Evolutionary conservation across 768 basidiomycete genomes (phyloP).

Genomic region (Lentinula edodes): DNA sequence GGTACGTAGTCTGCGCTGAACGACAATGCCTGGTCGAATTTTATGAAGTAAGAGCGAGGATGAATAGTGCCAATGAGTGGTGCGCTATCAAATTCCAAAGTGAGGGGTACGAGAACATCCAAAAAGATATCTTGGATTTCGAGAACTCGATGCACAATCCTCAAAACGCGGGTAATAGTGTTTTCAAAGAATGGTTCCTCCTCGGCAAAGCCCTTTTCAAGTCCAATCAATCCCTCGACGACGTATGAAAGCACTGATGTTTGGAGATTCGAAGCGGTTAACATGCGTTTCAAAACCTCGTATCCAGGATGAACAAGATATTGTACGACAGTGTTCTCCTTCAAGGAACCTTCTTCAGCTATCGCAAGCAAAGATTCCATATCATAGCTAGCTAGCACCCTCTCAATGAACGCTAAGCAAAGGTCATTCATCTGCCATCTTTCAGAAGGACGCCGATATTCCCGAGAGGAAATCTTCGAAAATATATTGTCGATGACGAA

Average conservation of each 20-base stretch:
- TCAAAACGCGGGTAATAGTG: slow-evolving; percentile 74
- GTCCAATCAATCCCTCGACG: slow-evolving; percentile 72
- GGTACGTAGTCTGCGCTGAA: slow-evolving; percentile 70
- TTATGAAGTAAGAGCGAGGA: slow-evolving; percentile 63
- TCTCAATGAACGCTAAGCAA: slow-evolving; percentile 81
- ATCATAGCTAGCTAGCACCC: slow-evolving; percentile 76
- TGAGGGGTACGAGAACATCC: slow-evolving; percentile 77
- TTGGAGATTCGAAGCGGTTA: slow-evolving; percentile 72
- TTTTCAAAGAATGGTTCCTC: slow-evolving; percentile 68
- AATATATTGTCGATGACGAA: slow-evolving; percentile 92
- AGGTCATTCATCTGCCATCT: slow-evolving; percentile 85
- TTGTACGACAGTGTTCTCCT: slow-evolving; percentile 47
- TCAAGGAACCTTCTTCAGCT: slow-evolving; percentile 47
- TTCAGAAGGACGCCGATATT: slow-evolving; percentile 70
- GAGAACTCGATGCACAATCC: slow-evolving; percentile 76
- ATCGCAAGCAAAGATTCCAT: slow-evolving; percentile 63
- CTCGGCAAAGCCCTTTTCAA: slow-evolving; percentile 63
- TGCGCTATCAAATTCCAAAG: slow-evolving; percentile 59
- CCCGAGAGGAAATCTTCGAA: slow-evolving; percentile 65
- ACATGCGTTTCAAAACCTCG: slow-evolving; percentile 73
- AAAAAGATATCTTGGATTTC: slow-evolving; percentile 88
- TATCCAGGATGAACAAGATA: slow-evolving; percentile 80
- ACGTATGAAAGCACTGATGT: slow-evolving; percentile 71
- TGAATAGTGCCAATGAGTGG: slow-evolving; percentile 49
- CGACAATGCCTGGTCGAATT: slow-evolving; percentile 70